Conservation (phyloP, 306 rosid genomes). For the Spatholobus suberectus region DNA sequence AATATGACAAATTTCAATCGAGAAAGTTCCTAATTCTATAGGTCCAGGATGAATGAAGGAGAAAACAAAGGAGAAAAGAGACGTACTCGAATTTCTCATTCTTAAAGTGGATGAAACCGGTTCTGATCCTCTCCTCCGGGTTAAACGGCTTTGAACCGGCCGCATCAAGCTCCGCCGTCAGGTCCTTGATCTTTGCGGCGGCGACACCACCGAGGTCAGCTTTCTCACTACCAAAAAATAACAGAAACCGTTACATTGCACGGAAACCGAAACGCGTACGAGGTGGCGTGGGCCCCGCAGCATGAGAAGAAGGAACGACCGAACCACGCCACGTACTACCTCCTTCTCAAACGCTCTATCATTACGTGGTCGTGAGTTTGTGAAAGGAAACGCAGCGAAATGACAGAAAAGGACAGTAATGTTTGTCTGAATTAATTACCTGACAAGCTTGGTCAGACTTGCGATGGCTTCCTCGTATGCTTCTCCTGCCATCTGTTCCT, state of each 20-base stretch:
- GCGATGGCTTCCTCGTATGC: conserved; percentile 81
- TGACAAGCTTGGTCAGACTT: conserved; percentile 70
- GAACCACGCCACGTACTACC: not conserved
- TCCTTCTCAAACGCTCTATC: not conserved
- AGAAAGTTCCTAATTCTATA: not conserved
- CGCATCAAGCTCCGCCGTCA: conserved; percentile 66
- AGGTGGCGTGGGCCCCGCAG: conserved; percentile 38
- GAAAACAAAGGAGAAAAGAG: not conserved
- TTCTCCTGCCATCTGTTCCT: conserved; percentile 81
- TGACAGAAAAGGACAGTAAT: not conserved
- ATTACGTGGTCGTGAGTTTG: not conserved
- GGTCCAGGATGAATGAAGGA: not conserved
- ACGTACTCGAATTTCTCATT: conserved; percentile 78
- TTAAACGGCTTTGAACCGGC: conserved; percentile 42
- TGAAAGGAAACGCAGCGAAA: not conserved
- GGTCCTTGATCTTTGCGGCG: conserved; percentile 75
- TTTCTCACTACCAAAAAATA: conserved; percentile 53
- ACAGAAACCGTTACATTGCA: conserved; percentile 25
- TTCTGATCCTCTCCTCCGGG: conserved; percentile 71
- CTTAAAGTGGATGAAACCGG: conserved; percentile 81
- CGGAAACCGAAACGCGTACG: not conserved
- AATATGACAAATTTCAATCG: not conserved
- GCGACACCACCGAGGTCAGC: conserved; percentile 66
- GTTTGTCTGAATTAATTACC: conserved; percentile 29
- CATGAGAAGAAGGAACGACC: not conserved